Evolutionary conservation across 2,329 filamentous ascomycete genomes (phyloP).

Genomic region (Amauroascus verrucosus): DNA sequence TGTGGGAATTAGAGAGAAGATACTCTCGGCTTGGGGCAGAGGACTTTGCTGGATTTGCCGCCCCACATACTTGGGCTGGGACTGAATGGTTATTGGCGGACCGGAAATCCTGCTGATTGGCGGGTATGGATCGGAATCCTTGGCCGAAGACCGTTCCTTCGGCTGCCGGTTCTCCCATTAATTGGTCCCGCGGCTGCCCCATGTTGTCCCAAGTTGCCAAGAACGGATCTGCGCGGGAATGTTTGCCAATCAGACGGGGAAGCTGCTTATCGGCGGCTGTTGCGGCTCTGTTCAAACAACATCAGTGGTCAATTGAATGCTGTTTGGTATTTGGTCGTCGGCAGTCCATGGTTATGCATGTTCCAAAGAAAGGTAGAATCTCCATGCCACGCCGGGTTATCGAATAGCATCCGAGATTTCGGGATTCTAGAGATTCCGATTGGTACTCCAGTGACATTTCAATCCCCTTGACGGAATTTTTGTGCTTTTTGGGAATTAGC

Average conservation of each 20-base stretch:
- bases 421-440: too few species aligned
- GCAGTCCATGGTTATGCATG: too few species aligned
- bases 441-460: too few species aligned
- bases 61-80: background rate
- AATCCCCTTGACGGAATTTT: too few species aligned
- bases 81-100: background rate
- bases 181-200: background rate
- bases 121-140: background rate
- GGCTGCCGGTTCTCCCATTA: background rate
- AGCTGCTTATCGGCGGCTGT: too few species aligned
- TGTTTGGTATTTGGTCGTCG: background rate
- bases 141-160: too few species aligned
- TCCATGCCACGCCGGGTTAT: too few species aligned
- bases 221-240: background rate
- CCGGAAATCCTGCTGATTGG: background rate
- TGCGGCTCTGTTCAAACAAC: too few species aligned
- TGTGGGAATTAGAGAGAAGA: background rate
- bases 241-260: background rate
- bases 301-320: background rate
- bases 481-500: too few species aligned
- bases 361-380: too few species aligned
- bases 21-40: background rate
- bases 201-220: background rate
- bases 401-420: too few species aligned
- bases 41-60: background rate